Percentiles rank a stretch among this genome's conserved stretches.
These are phyloP conservation scores for Diaporthe humulicola DNA, from an alignment of 2,329 filamentous ascomycete species.

Conservation along the genomic window DNA sequence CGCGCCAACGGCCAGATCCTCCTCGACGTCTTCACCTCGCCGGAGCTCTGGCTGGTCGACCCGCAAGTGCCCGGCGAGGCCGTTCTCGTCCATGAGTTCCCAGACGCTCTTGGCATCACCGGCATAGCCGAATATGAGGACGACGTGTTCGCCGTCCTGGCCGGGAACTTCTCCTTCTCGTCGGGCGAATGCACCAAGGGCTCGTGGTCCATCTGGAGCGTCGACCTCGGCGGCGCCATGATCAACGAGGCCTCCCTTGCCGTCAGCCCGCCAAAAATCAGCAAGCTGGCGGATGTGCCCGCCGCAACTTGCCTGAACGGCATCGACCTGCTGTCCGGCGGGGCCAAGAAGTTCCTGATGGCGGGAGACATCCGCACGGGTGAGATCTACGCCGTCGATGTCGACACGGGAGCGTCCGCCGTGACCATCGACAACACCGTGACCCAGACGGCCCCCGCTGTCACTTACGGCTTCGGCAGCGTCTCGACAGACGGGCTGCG, in stretches of 20 bases:
- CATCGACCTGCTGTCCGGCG: slow-evolving; percentile 41
- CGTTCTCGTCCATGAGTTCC: slow-evolving; percentile 48
- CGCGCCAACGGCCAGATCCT: slow-evolving; percentile 52
- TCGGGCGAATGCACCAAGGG: slow-evolving; percentile 39
- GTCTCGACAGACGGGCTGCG: slow-evolving; percentile 46
- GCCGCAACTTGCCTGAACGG: slow-evolving; percentile 47
- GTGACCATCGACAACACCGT: slow-evolving; percentile 43
- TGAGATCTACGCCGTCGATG: slow-evolving; percentile 43
- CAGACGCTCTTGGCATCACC: slow-evolving; percentile 44
- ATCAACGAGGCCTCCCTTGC: slow-evolving; percentile 38
- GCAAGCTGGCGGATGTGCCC: slow-evolving; percentile 42
- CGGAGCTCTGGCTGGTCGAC: slow-evolving; percentile 51
- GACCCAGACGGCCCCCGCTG: slow-evolving; percentile 40
- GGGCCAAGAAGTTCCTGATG: slow-evolving; percentile 41
- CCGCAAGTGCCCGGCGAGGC: slow-evolving; percentile 43
- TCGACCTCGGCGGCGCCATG: slow-evolving; percentile 43
- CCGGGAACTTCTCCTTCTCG: slow-evolving; percentile 44
- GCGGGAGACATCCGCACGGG: slow-evolving; percentile 44
- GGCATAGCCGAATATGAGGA: slow-evolving; percentile 52
- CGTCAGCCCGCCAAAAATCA: slow-evolving; percentile 39
- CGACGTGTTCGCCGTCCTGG: slow-evolving; percentile 51
- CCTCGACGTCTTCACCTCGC: slow-evolving; percentile 47
- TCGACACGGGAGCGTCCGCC: slow-evolving; percentile 42
- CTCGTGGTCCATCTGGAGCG: slow-evolving; percentile 43
- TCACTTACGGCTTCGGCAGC: slow-evolving; percentile 36